Evolutionary conservation across 2,329 filamentous ascomycete species (phyloP), one percentile per base, ranked within the genome.

Genomic region (Dissoconium aciculare): DNA sequence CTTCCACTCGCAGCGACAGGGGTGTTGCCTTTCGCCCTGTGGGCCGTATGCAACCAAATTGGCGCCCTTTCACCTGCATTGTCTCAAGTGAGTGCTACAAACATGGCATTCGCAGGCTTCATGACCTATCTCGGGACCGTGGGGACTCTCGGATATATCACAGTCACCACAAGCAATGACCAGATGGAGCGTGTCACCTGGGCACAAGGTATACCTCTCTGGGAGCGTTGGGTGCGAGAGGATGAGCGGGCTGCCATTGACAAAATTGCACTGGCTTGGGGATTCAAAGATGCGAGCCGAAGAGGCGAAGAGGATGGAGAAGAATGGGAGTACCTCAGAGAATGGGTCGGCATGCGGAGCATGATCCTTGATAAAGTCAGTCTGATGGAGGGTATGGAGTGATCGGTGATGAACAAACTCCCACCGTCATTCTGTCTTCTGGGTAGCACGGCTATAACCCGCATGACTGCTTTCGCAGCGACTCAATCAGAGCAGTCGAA

Each of bases 121-220:
- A 60, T 87, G 38, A 79, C 83, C 5, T 98, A 95, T 53, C 66
- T 91, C 25, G 69, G 73, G 12, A 81, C 83, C 40, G 84, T 84
- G 4, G 75, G 72, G 3, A 82, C 77, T 6, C 70, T 95, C 31
- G 89, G 87, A 3, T 60, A 89, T 25, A 72, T 95, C 21, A 83
- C 87, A 5, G 63, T 91, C 36, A 75, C 82, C 15, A 94, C 87
- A 17, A 67, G 77, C 37, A 94, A 94, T 56, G 85, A 95, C 53
- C 84, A 95, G 56, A 93, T 94, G 81, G 76, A 78, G 47, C 73
- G 89, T 12, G 83, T 95, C 4, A 85, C 82, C 2, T 98, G 89
- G 89, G 67, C 78, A 5, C 72, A 73, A 0, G 89, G 89, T 8
- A 77, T 82, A 17, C 78, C 81, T 13, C 59, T 95, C 40, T 69